These are phyloP conservation scores for Cairneyella variabilis DNA, from an alignment of 495 filamentous ascomycete species.

Conservation along the genomic window DNA sequence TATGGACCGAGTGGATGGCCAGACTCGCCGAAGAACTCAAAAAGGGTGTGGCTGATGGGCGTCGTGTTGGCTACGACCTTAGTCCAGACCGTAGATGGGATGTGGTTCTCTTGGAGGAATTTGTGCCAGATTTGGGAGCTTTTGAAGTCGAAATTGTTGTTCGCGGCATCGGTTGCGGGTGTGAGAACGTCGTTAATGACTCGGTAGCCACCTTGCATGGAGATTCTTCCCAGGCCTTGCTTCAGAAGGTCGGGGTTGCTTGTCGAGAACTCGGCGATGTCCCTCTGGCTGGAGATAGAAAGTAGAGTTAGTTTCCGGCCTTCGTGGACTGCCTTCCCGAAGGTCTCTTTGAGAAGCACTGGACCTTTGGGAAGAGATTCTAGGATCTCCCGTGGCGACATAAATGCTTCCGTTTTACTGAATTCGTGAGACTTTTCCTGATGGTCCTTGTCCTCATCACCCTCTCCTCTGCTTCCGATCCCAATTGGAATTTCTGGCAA, in stretches of 20 bases:
- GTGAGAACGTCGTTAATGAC: constrained; percentile 5
- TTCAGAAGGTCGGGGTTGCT: constrained; percentile 4
- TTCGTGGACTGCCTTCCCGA: constrained; percentile 3
- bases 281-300: constrained; percentile 18
- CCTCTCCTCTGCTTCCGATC: constrained; percentile 11
- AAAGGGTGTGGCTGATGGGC: constrained; percentile 5
- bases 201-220: constrained; percentile 20
- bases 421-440: constrained; percentile 16
- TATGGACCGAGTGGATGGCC: constrained; percentile 18
- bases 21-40: constrained; percentile 13
- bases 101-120: constrained; percentile 14
- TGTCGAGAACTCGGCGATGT: constrained; percentile 12
- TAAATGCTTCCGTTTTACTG: constrained; percentile 6
- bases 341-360: constrained; percentile 13
- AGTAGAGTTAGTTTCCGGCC: constrained; percentile 16
- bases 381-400: constrained; percentile 2
- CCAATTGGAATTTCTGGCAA: constrained; percentile 18
- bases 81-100: constrained; percentile 19
- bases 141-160: constrained; percentile 19
- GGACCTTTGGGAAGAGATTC: constrained; percentile 4
- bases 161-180: constrained; percentile 10
- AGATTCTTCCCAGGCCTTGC: constrained; percentile 4
- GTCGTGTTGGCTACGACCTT: constrained; percentile 20
- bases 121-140: constrained; percentile 8
- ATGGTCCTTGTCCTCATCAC: constrained; percentile 1